Evolutionary conservation across 176 grass and related monocot genomes (phyloP).

Genomic region (Sorghum bicolor): Sorghum_bicolor_NCBIv3 NC_012877.2:62109501-62110000

Average conservation of each 20-base stretch:
- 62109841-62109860: background rate
- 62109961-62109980: slow-evolving; percentile 56
- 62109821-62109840: slow-evolving; percentile 4
- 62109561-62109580: background rate
- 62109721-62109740: background rate
- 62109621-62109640: background rate
- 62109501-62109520: too few relatives aligned
- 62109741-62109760: background rate
- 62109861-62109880: slow-evolving; percentile 42
- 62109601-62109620: background rate
- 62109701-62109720: too few relatives aligned
- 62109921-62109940: background rate
- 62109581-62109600: background rate
- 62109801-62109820: slow-evolving; percentile 8
- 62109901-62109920: slow-evolving; percentile 16
- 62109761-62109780: too few relatives aligned
- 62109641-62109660: background rate
- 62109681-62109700: background rate
- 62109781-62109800: slow-evolving; percentile 32
- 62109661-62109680: background rate
- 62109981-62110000: slow-evolving; percentile 28
- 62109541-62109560: background rate
- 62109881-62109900: background rate
- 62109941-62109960: slow-evolving; percentile 28
- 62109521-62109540: background rate